Evolutionary conservation across 2,329 filamentous ascomycete species (phyloP).

Genomic region (Botrytis byssoidea): DNA sequence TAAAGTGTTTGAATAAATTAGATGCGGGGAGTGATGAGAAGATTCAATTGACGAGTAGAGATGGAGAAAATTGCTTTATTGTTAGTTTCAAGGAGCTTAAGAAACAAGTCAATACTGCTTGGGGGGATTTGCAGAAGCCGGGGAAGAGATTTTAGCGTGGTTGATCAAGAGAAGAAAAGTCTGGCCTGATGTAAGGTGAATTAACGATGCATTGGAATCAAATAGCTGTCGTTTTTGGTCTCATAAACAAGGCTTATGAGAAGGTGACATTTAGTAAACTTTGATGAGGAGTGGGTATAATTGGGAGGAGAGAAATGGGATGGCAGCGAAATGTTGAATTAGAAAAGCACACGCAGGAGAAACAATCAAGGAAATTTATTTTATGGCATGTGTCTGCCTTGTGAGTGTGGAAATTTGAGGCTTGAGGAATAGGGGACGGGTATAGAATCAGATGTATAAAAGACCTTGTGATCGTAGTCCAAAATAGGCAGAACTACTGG

Average conservation of each 20-base stretch:
- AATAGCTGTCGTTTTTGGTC: not conserved
- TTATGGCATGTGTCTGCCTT: not conserved
- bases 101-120: slow-evolving; percentile 58
- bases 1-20: slow-evolving; percentile 85
- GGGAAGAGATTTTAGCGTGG: slow-evolving; percentile 15
- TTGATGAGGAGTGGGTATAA: not conserved
- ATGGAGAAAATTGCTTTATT: slow-evolving; percentile 85
- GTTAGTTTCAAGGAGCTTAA: slow-evolving; percentile 89
- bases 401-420: not conserved
- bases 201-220: not conserved
- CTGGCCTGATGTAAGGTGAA: not conserved
- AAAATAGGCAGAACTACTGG: no score
- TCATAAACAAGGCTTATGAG: not conserved
- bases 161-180: not conserved
- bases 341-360: slow-evolving; percentile 7
- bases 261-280: not conserved
- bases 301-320: not conserved
- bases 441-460: not conserved
- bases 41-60: slow-evolving; percentile 80
- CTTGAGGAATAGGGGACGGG: not conserved
- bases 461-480: not conserved
- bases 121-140: slow-evolving; percentile 50
- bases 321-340: not conserved
- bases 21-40: slow-evolving; percentile 87
- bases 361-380: slow-evolving; percentile 6